A percentile compares a stretch with the other conserved stretches of the same genome.
phyloP scores from a whole-genome alignment of 2,329 filamentous ascomycete species.

The Catunica adiposa region DNA sequence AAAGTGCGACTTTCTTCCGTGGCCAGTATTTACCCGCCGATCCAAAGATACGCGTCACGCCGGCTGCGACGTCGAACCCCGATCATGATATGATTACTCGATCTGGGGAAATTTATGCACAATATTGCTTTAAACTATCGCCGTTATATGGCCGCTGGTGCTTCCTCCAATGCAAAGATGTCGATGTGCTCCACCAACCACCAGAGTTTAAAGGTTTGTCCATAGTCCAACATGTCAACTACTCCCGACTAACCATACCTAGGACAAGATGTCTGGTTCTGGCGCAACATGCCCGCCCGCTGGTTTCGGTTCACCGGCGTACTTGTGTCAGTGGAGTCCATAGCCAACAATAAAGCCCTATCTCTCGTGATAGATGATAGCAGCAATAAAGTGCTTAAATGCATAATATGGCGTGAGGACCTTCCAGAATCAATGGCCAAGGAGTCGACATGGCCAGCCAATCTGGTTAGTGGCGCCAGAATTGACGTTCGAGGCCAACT shows the following conservation, averaged over 20 bases:
- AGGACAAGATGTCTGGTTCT: constrained; percentile 45
- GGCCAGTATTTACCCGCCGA: too few relatives aligned
- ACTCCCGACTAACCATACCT: background rate
- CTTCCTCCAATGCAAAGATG: constrained; percentile 34
- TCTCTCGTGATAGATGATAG: too few relatives aligned
- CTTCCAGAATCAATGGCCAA: too few relatives aligned
- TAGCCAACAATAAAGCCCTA: constrained; percentile 17
- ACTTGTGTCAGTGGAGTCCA: constrained; percentile 43
- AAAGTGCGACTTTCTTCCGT: too few relatives aligned
- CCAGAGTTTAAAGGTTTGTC: constrained; percentile 35
- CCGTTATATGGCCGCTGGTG: constrained; percentile 45
- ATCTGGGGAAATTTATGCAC: constrained; percentile 32
- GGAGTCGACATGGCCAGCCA: too few relatives aligned
- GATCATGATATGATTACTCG: constrained; percentile 34
- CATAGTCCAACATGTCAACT: background rate
- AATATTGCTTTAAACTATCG: constrained; percentile 46
- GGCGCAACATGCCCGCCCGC: constrained; percentile 58
- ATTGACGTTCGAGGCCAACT: too few relatives aligned
- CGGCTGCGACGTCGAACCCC: background rate
- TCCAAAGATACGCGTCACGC: too few relatives aligned
- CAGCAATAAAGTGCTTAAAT: too few relatives aligned
- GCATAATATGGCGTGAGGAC: too few relatives aligned
- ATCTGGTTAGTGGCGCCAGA: too few relatives aligned
- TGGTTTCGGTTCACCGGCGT: constrained; percentile 53
- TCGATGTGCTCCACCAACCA: constrained; percentile 31